These are phyloP conservation scores for Halteria grandinella DNA, from an alignment of 73 alveolate species.

Conservation along the genomic window DNA sequence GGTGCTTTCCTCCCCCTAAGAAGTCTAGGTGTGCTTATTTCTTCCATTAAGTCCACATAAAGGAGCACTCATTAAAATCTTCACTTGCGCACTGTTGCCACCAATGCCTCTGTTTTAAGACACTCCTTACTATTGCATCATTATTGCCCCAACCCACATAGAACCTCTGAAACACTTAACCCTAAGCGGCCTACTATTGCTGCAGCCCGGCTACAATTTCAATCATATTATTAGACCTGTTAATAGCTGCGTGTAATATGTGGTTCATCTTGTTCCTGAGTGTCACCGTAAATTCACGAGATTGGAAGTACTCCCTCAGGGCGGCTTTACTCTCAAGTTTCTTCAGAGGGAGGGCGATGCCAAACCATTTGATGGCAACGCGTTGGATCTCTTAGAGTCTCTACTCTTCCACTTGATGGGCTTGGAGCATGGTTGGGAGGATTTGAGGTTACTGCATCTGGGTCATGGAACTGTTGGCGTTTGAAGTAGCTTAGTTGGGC, in stretches of 20 bases:
- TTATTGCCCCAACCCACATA: slow-evolving; percentile 50
- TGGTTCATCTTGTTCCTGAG: slow-evolving; percentile 15
- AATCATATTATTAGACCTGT: slow-evolving; percentile 36
- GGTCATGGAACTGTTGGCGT: too few species aligned
- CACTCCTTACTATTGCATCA: slow-evolving; percentile 47
- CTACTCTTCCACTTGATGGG: slow-evolving; percentile 41
- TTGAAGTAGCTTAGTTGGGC: too few species aligned
- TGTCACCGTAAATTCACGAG: slow-evolving; percentile 23
- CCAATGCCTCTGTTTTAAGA: slow-evolving; percentile 52
- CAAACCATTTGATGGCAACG: slow-evolving; percentile 43
- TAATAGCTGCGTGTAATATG: slow-evolving; percentile 29
- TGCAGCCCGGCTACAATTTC: too few species aligned
- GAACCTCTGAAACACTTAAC: slow-evolving; percentile 2
- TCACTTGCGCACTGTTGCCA: slow-evolving; percentile 40
- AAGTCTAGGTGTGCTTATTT: slow-evolving; percentile 42
- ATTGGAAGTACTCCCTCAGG: slow-evolving; percentile 18
- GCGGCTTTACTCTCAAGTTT: slow-evolving; percentile 29
- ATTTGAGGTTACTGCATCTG: too few species aligned
- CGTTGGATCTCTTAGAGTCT: slow-evolving; percentile 9
- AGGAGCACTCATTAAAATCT: slow-evolving; percentile 34
- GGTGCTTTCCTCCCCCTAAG: too few species aligned
- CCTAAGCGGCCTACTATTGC: too few species aligned
- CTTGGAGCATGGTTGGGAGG: too few species aligned
- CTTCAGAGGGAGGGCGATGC: slow-evolving; percentile 34
- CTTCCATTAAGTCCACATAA: slow-evolving; percentile 65